phyloP scores from a whole-genome alignment of 2,329 filamentous ascomycete species.

The Neophaeococcomyces mojaviensis region DNA sequence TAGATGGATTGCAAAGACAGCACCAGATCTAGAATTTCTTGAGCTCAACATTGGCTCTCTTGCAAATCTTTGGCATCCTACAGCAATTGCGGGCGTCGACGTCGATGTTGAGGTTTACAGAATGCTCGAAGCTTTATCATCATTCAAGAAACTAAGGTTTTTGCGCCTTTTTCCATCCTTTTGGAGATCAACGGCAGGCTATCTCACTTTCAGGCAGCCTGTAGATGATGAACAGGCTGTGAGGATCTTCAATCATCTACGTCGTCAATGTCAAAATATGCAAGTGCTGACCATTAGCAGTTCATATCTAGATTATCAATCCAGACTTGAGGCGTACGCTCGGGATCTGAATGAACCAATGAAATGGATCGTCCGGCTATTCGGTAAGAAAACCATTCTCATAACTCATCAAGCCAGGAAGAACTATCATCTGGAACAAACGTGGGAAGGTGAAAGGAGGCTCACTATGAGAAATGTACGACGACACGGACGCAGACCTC shows the following conservation, averaged over 20 bases:
- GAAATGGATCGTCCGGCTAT: slow-evolving; percentile 19
- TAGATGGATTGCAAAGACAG: slow-evolving; percentile 10
- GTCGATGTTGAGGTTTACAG: slow-evolving; percentile 22
- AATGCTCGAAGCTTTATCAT: slow-evolving; percentile 18
- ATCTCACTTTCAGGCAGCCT: slow-evolving; percentile 3
- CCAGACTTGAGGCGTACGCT: not conserved
- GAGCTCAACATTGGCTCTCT: slow-evolving; percentile 22
- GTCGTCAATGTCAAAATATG: slow-evolving; percentile 13
- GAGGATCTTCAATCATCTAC: slow-evolving; percentile 21
- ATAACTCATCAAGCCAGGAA: slow-evolving; percentile 18
- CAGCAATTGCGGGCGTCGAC: slow-evolving; percentile 21
- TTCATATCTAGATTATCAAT: slow-evolving; percentile 3
- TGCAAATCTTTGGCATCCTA: slow-evolving; percentile 21
- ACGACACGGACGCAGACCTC: not conserved
- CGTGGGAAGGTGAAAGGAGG: slow-evolving; percentile 20
- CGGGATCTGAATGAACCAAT: slow-evolving; percentile 16
- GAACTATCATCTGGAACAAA: slow-evolving; percentile 21
- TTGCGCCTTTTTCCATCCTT: slow-evolving; percentile 23
- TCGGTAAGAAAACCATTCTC: slow-evolving; percentile 18
- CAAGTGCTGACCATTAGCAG: slow-evolving; percentile 16
- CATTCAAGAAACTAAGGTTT: slow-evolving; percentile 17
- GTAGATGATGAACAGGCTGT: slow-evolving; percentile 21
- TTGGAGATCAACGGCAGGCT: slow-evolving; percentile 4
- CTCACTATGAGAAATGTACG: slow-evolving; percentile 11
- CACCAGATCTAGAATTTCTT: slow-evolving; percentile 18